A percentile compares a stretch with the other conserved stretches of the same genome.
phyloP scores from a whole-genome alignment of 208 protist species.

The Trypanosoma mega region DNA sequence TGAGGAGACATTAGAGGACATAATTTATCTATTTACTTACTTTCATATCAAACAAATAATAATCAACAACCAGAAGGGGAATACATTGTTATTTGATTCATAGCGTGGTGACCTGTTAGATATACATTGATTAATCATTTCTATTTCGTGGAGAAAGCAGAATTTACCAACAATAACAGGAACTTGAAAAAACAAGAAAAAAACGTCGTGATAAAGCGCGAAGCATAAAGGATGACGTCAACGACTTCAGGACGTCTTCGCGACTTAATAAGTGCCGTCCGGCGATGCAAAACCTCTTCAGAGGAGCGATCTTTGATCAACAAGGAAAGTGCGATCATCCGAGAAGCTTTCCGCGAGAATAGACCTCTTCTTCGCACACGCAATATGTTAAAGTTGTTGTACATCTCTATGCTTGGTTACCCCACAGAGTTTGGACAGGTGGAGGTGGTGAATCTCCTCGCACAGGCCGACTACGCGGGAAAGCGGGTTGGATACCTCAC shows the following conservation, averaged over 20 bases:
- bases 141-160: neutral
- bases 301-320: conserved; percentile 97
- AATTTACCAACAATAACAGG: conserved; percentile 4
- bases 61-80: no score
- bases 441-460: conserved; percentile 98
- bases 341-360: conserved; percentile 93
- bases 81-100: no score
- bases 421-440: conserved; percentile 99
- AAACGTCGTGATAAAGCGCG: no score
- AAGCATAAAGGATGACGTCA: conserved; percentile 47
- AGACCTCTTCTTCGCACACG: conserved; percentile 93
- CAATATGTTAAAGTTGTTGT: conserved; percentile 99
- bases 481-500: conserved; percentile 98
- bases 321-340: conserved; percentile 95
- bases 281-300: conserved; percentile 94
- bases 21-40: no score
- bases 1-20: no score
- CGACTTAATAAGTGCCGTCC: conserved; percentile 97
- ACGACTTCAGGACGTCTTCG: conserved; percentile 85
- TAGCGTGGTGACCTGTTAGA: no score
- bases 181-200: conserved; percentile 4
- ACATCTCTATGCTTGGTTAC: conserved; percentile 99
- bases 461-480: conserved; percentile 94
- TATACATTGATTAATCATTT: no score
- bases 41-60: no score